Conservation (phyloP, 2,329 filamentous ascomycete species). For the Beauveria varroae region DNA sequence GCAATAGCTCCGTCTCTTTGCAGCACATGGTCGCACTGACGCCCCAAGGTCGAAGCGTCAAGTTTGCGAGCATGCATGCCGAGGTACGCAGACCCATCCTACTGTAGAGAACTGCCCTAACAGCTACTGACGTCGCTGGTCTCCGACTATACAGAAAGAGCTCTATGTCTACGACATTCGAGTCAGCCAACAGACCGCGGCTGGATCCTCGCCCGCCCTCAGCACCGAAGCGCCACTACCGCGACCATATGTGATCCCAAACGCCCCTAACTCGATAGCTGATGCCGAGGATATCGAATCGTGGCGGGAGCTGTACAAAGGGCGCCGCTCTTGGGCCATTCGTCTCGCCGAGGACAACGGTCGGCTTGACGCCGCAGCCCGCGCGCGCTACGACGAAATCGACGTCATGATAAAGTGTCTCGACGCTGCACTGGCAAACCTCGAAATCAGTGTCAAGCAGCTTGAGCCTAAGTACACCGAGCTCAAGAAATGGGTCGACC, state of each 20-base stretch:
- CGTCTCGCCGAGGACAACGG: constrained; percentile 62
- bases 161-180: constrained; percentile 89
- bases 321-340: constrained; percentile 72
- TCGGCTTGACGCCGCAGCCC: constrained; percentile 53
- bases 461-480: constrained; percentile 67
- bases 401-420: constrained; percentile 72
- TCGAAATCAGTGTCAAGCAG: constrained; percentile 65
- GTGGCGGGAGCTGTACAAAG: constrained; percentile 83
- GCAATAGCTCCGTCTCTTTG: constrained; percentile 63
- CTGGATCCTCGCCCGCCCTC: constrained; percentile 34
- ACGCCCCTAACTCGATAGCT: constrained; percentile 74
- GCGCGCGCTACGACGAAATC: constrained; percentile 63
- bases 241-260: constrained; percentile 49
- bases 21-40: constrained; percentile 85
- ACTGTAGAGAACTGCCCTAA: neutral
- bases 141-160: constrained; percentile 57
- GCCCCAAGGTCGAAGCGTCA: constrained; percentile 73
- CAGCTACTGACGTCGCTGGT: constrained; percentile 7
- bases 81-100: constrained; percentile 50
- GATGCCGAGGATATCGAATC: constrained; percentile 73
- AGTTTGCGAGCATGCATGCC: constrained; percentile 67
- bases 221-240: constrained; percentile 44
- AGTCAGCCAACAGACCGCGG: constrained; percentile 52
- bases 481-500: constrained; percentile 61
- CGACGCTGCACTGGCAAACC: constrained; percentile 78